Percentiles rank a stretch among this genome's conserved stretches.
Evolutionary conservation across 2,329 filamentous ascomycete genomes (phyloP).

Genomic region (Pseudopyricularia javanii): DNA sequence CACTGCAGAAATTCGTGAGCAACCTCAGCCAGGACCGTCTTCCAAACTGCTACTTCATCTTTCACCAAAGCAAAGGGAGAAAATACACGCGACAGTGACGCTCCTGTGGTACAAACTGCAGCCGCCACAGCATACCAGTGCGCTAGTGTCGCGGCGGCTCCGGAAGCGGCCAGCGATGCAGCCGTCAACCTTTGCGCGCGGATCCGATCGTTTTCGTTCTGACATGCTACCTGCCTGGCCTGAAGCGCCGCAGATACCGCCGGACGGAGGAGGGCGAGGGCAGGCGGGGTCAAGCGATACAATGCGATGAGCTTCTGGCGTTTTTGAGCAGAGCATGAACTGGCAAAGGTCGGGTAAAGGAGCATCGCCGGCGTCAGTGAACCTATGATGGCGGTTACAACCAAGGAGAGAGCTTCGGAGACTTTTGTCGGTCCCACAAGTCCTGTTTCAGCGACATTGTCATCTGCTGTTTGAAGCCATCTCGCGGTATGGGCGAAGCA

Average conservation of each 20-base stretch:
- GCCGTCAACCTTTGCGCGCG: not conserved
- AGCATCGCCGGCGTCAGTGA: not conserved
- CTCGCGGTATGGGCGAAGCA: not conserved
- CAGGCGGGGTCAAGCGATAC: not conserved
- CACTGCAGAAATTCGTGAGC: not conserved
- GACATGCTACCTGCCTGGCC: not conserved
- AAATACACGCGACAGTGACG: not conserved
- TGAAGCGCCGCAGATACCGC: constrained; percentile 9
- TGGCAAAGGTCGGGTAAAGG: not conserved
- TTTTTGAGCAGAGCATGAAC: not conserved
- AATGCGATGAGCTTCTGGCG: not conserved
- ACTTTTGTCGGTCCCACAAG: not conserved
- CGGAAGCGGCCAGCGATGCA: not conserved
- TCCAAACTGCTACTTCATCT: too few relatives aligned
- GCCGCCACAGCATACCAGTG: not conserved
- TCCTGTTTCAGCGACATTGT: too few relatives aligned
- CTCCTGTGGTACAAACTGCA: not conserved
- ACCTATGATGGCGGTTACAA: not conserved
- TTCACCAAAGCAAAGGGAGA: not conserved
- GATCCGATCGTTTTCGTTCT: not conserved
- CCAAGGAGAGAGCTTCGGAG: not conserved
- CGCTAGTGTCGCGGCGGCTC: not conserved
- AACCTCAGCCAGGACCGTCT: not conserved
- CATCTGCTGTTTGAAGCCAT: not conserved
- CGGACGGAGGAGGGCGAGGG: not conserved